These are phyloP conservation scores for Wallemia mellicola DNA, from an alignment of 1,284 basidiomycete genomes.

Conservation along the genomic window DNA sequence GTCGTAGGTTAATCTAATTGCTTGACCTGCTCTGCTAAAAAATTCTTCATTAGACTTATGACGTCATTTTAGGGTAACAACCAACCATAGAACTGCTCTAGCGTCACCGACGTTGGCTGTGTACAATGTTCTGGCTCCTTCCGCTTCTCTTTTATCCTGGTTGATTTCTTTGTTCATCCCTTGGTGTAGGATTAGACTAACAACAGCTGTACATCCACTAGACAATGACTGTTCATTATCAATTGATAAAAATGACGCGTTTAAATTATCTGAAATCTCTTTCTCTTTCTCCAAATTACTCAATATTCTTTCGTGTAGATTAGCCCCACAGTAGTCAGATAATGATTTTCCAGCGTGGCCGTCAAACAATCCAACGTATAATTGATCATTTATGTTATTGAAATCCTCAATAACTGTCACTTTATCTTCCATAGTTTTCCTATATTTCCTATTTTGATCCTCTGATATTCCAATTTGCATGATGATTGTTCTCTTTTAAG, in stretches of 20 bases:
- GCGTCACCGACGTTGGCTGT: slow-evolving; percentile 91
- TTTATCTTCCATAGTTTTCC: slow-evolving; percentile 89
- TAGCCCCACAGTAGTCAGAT: slow-evolving; percentile 89
- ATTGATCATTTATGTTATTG: slow-evolving; percentile 65
- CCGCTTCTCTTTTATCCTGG: slow-evolving; percentile 13
- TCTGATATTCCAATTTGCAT: slow-evolving; percentile 53
- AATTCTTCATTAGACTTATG: background rate
- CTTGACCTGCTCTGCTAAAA: slow-evolving; percentile 40
- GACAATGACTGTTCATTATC: background rate
- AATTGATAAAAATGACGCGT: background rate
- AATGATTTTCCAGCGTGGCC: slow-evolving; percentile 96
- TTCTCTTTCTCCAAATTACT: slow-evolving; percentile 15
- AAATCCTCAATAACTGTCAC: slow-evolving; percentile 90
- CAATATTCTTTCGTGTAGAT: slow-evolving; percentile 58
- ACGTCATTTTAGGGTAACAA: background rate
- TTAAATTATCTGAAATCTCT: slow-evolving; percentile 1
- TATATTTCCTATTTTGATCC: slow-evolving; percentile 48
- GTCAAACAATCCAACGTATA: slow-evolving; percentile 93
- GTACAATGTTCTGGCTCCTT: slow-evolving; percentile 46
- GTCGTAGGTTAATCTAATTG: slow-evolving; percentile 83
- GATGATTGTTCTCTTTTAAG: background rate
- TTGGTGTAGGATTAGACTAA: slow-evolving; percentile 9
- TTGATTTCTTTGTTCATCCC: slow-evolving; percentile 9
- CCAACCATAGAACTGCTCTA: slow-evolving; percentile 43
- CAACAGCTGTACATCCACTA: slow-evolving; percentile 4